Conservation (phyloP, 768 basidiomycete genomes). For the Phallus indusiatus region DNA sequence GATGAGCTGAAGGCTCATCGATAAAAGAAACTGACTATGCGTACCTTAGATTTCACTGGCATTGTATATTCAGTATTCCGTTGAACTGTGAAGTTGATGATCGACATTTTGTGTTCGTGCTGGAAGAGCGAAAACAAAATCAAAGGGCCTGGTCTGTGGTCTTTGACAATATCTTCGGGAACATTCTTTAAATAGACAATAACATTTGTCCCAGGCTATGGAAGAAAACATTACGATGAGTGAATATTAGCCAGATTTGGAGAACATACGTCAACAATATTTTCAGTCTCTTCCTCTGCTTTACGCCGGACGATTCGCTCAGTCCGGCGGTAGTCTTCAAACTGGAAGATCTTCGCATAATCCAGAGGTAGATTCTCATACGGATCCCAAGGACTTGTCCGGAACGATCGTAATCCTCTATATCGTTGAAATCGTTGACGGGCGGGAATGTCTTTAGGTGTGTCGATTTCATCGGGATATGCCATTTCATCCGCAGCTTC, state of each 20-base stretch:
- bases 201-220: conserved; percentile 80
- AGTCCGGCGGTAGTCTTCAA: conserved; percentile 88
- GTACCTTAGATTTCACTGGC: conserved; percentile 84
- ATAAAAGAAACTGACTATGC: conserved; percentile 5
- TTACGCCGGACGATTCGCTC: conserved; percentile 59
- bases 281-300: conserved; percentile 48
- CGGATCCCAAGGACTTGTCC: conserved; percentile 96
- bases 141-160: conserved; percentile 35
- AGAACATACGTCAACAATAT: conserved; percentile 51
- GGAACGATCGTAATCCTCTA: conserved; percentile 83
- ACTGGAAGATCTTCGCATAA: conserved; percentile 93
- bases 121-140: conserved; percentile 75
- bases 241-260: background rate
- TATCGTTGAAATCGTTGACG: conserved; percentile 81
- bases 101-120: conserved; percentile 94
- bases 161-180: conserved; percentile 46
- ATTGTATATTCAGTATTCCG: conserved; percentile 90
- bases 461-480: conserved; percentile 98
- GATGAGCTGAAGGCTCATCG: conserved; percentile 7
- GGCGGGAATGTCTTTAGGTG: conserved; percentile 77
- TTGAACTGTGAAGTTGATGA: conserved; percentile 87
- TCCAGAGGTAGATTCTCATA: conserved; percentile 92
- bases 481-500: conserved; percentile 73
- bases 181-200: conserved; percentile 68
- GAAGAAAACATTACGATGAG: background rate